Evolutionary conservation across 257 asterid genomes (phyloP), one percentile per base, ranked within the genome.

Genomic region (Coffea eugenioides): DNA sequence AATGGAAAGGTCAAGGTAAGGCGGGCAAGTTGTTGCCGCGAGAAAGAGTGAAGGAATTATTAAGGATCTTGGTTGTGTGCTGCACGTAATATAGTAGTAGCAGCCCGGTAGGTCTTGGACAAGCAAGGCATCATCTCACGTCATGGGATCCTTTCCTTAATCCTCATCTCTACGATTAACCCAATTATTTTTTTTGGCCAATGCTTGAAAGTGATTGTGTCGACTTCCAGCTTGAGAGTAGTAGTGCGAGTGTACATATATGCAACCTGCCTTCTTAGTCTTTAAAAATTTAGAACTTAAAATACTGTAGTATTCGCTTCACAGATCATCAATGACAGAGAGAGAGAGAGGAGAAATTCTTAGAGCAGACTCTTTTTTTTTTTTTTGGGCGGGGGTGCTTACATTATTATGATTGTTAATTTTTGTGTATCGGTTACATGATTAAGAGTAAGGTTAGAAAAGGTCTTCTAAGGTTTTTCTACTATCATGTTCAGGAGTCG

Each of bases 31-130:
- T 41, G 15, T 71, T 83, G 57, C 71, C 75, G 54, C 62, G 72
- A 75, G 54, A 49, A 43, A 45, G 67, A 76, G 57, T 36, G 48
- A 66, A 56, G 49, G 49, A 31, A 73, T 64, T 46, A 43, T 82
- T 78, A 59, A 27, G 5, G 71, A 68, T 48, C 3, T 43, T 11
- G 5, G 72, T 74, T 78, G 83, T 84, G 85, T 84, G 43, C 64
- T 61, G 87, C 87, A 84, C 87, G 85, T 84, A 81, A 59, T 9
- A 27, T 15, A 74, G n/a, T 69, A 66, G 74, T 4, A 71, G 39
- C 8, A 25, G 72, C 43, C 43, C 4, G 4, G 43, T 4, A 27
- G 64, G 54, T 43, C 20, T 31, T 15, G 16, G 73, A 51, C 79
- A 74, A 74, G 76, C 80, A 67, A 74, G 66, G 73, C 43, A 62